Base-by-base conservation (phyloP, 805 yeast genomes). In the Saccharomycopsis sp. region DNA sequence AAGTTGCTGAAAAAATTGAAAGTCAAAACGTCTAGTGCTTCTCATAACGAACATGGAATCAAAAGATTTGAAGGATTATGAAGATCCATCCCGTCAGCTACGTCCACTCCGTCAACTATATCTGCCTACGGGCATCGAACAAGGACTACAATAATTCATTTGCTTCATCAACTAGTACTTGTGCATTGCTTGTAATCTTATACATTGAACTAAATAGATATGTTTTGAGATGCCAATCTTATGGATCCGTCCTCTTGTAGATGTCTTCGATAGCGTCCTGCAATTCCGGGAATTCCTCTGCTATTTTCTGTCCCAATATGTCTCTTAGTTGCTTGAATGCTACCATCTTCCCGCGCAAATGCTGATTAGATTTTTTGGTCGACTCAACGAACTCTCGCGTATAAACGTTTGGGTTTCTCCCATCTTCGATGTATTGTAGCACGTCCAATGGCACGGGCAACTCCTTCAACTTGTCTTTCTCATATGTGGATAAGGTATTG, bases 341-440 rank as follows among this genome's bases (percentile, higher is more conserved):
- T 50, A 73, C 66, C 80, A 89, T 82, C 69, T 89, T 89, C 2
- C 97, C 98, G 66, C 90, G 81, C 56, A 94, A 76, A 63, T 85
- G 83, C 66, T 95, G 97, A 67, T 94, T 94, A 51, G 91, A 84
- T 64, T 89, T 85, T 46, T 91, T 84, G n/a, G 94, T 87, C 40
- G 92, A 89, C 68, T 94, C 99, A 15, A 92, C 89, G 72, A 94
- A 94, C 72, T 94, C 99, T 68, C 99, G 80, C 0, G 98, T 91
- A 71, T 94, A 94, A 46, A 94, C 91, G 68, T 94, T 98, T 0
- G 99, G 98, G 68, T 94, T 94, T 64, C 99, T 77, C 1, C 99
- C 99, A 66, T 90, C 96, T 67, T 94, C 98, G 44, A 94, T 89
- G 67, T 94, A 94, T 62, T 87, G 85, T 14, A 91, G 75, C n/a